phyloP scores from a whole-genome alignment of 2,329 filamentous ascomycete genomes.

The Juglanconis oblonga region DNA sequence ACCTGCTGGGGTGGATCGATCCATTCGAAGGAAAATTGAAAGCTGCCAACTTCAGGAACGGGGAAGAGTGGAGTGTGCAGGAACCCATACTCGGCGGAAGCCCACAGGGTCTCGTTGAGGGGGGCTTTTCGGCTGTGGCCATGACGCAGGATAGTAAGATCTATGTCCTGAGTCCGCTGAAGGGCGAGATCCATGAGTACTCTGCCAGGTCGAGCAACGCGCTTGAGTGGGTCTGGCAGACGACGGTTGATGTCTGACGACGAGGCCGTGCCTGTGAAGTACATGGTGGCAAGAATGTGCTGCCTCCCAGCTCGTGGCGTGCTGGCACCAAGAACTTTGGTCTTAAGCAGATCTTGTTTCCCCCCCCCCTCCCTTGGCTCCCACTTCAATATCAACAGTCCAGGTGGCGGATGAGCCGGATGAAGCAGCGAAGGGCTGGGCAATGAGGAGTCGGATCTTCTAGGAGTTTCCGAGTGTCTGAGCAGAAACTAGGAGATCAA shows the following conservation, averaged over 20 bases:
- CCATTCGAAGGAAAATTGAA: constrained; percentile 9
- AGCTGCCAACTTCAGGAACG: constrained; percentile 5
- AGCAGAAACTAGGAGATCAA: no score
- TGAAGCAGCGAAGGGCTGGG: no score
- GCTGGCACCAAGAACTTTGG: neutral
- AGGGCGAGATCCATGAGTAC: constrained; percentile 17
- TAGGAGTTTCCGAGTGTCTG: no score
- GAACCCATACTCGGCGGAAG: constrained; percentile 2
- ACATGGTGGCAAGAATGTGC: neutral
- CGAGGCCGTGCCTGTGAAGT: neutral
- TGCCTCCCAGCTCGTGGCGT: neutral
- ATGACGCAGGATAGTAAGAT: constrained; percentile 15
- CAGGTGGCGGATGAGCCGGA: no score
- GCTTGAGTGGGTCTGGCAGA: constrained; percentile 12
- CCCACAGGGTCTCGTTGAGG: neutral
- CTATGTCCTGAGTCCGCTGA: constrained; percentile 2
- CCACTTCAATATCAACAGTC: no score
- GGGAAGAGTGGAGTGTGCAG: constrained; percentile 10
- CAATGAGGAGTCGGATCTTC: no score
- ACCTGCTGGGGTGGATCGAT: constrained; percentile 11
- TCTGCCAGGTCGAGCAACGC: constrained; percentile 8
- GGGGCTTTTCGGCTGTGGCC: constrained; percentile 11
- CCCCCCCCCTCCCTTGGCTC: no score
- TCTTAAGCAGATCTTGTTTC: neutral
- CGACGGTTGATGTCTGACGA: neutral